A percentile compares a stretch with the other conserved stretches of the same genome.
These are phyloP conservation scores for Kwoniella sp. DNA, from an alignment of 768 basidiomycete species.

Conservation along the genomic window DNA sequence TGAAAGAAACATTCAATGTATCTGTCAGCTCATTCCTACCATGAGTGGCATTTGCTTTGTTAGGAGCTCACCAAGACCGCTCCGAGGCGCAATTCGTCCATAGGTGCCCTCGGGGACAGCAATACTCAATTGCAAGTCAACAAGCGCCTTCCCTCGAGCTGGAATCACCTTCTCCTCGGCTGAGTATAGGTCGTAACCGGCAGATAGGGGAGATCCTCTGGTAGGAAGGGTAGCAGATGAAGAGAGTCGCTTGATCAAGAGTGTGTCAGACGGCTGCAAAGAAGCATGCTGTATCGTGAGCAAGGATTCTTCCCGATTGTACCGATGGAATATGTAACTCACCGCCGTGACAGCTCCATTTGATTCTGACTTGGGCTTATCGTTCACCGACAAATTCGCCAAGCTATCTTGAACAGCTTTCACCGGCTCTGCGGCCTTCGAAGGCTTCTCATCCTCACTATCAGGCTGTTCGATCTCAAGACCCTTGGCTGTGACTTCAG, in stretches of 20 bases:
- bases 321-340: no score
- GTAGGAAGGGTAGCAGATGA: constrained; percentile 81
- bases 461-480: constrained; percentile 50
- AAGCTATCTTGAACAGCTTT: constrained; percentile 19
- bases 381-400: constrained; percentile 18
- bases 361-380: constrained; percentile 7
- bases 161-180: constrained; percentile 83
- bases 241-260: constrained; percentile 83
- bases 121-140: constrained; percentile 89
- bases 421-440: constrained; percentile 5
- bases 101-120: constrained; percentile 93
- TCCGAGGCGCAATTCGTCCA: constrained; percentile 92
- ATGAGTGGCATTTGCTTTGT: no score
- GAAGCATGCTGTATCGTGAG: not conserved
- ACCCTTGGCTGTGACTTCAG: constrained; percentile 27
- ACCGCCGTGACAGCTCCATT: not conserved
- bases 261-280: constrained; percentile 35
- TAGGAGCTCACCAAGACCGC: constrained; percentile 82
- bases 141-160: constrained; percentile 83
- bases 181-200: constrained; percentile 91
- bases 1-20: not conserved
- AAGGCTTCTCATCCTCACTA: constrained; percentile 39
- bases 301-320: not conserved
- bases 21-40: not conserved
- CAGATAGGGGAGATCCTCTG: constrained; percentile 79